phyloP scores from a whole-genome alignment of 2,329 filamentous ascomycete species.

The Graphilbum fragrans region DNA sequence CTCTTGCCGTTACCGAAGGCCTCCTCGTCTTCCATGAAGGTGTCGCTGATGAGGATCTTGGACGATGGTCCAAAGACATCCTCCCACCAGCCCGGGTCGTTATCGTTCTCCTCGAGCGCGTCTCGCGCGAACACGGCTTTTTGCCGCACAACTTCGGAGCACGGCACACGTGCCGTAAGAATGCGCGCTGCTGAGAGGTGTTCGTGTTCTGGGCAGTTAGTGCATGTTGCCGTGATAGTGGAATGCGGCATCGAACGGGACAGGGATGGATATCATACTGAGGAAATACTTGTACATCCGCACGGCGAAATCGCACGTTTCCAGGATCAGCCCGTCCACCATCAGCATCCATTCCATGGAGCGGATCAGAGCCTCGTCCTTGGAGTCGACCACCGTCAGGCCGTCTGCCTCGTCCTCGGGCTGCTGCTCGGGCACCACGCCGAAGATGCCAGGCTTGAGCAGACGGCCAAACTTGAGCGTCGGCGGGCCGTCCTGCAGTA shows the following conservation, averaged over 20 bases:
- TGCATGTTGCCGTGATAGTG: no score
- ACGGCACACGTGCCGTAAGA: conserved; percentile 38
- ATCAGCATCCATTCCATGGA: conserved; percentile 77
- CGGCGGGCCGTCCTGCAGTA: conserved; percentile 35
- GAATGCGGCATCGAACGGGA: conserved; percentile 4
- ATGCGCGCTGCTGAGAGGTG: conserved; percentile 42
- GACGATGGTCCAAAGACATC: conserved; percentile 16
- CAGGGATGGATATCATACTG: conserved; percentile 43
- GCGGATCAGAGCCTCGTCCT: conserved; percentile 62
- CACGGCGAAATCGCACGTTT: conserved; percentile 35
- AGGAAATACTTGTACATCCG: conserved; percentile 75
- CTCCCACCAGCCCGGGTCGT: conserved; percentile 23
- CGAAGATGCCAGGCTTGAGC: conserved; percentile 62
- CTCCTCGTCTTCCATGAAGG: conserved; percentile 17
- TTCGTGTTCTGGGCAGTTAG: conserved; percentile 31
- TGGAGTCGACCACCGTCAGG: conserved; percentile 32
- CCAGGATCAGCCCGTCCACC: conserved; percentile 38
- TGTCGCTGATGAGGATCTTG: conserved; percentile 13
- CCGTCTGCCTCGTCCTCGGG: conserved; percentile 17
- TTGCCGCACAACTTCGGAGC: conserved; percentile 32
- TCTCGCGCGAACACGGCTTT: conserved; percentile 21
- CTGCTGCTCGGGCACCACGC: conserved; percentile 44
- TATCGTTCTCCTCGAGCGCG: conserved; percentile 16
- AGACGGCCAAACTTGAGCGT: conserved; percentile 47
- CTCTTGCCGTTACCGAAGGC: conserved; percentile 17